These are phyloP conservation scores for Diaporthe aspalathi DNA, from an alignment of 2,329 filamentous ascomycete genomes.

Conservation along the genomic window DNA sequence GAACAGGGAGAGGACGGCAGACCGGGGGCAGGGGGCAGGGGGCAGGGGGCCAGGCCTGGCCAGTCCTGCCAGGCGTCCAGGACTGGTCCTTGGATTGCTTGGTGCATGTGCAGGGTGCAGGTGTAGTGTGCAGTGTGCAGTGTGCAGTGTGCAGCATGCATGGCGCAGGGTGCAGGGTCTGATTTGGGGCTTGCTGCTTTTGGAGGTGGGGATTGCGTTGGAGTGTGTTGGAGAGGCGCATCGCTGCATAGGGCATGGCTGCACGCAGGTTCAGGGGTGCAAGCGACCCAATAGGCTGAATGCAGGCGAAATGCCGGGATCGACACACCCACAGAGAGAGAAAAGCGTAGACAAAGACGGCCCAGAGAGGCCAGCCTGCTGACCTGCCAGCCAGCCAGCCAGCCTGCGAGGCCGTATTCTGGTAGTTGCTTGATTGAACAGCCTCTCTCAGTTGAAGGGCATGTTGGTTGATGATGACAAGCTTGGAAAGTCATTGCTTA, in stretches of 20 bases:
- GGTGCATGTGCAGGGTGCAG: conserved; percentile 8
- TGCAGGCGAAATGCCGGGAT: conserved; percentile 32
- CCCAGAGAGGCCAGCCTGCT: too few species aligned
- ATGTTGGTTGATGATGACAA: not conserved
- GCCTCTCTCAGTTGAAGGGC: too few species aligned
- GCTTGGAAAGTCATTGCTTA: not conserved
- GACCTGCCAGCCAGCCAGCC: conserved; percentile 20
- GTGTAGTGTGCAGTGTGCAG: too few species aligned
- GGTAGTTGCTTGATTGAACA: too few species aligned
- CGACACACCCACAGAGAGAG: not conserved
- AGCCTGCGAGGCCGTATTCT: too few species aligned
- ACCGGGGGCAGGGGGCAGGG: too few species aligned
- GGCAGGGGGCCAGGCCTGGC: too few species aligned
- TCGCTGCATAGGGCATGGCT: not conserved
- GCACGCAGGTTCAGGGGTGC: conserved; percentile 31
- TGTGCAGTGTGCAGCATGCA: too few species aligned
- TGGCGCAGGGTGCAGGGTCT: conserved; percentile 4
- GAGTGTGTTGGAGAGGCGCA: not conserved
- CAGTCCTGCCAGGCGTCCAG: not conserved
- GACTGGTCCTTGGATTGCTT: conserved; percentile 3
- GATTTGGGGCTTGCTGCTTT: too few species aligned
- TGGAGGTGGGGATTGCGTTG: not conserved
- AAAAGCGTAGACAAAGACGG: conserved; percentile 3
- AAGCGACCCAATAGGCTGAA: conserved; percentile 27
- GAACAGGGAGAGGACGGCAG: conserved; percentile 1